Evolutionary conservation across 371 early-diverging fungal species (phyloP).

Genomic region (Parasitella parasitica): DNA sequence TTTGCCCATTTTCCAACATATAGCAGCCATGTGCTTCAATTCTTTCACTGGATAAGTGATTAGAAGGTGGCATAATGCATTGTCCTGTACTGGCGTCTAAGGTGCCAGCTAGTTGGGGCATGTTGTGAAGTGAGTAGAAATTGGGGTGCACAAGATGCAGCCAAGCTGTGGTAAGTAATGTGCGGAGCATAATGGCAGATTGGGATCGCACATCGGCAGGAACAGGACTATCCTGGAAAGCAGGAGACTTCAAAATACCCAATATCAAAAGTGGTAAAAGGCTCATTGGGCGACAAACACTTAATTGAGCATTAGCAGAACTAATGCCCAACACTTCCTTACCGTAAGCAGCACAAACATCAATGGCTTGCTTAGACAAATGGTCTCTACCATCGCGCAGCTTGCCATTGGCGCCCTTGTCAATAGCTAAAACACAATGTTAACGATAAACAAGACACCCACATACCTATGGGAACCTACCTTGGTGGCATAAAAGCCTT

Average conservation of each 20-base stretch:
- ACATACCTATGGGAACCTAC: conserved; percentile 22
- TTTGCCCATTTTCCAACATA: conserved; percentile 80
- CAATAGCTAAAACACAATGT: conserved; percentile 59
- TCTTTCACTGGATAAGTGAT: conserved; percentile 84
- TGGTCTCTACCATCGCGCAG: conserved; percentile 96
- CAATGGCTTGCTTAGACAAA: conserved; percentile 80
- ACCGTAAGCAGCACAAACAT: conserved; percentile 86
- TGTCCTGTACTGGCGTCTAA: conserved; percentile 7
- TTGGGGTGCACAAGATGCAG: conserved; percentile 73
- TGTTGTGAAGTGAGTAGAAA: conserved; percentile 83
- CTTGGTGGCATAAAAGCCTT: conserved; percentile 76
- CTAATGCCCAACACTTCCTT: conserved; percentile 72
- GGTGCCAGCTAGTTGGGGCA: conserved; percentile 67
- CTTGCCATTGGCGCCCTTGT: conserved; percentile 82
- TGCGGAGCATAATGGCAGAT: conserved; percentile 72
- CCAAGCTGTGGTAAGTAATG: conserved; percentile 78
- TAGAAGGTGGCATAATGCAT: conserved; percentile 50
- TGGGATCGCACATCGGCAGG: conserved; percentile 70
- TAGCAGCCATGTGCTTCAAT: conserved; percentile 84
- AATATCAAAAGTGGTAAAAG: conserved; percentile 84
- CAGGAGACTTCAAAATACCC: conserved; percentile 78
- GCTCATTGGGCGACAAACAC: conserved; percentile 83
- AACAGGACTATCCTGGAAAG: conserved; percentile 68
- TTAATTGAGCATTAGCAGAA: conserved; percentile 75
- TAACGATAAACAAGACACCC: not conserved